phyloP scores from a whole-genome alignment of 139 green algal species.

The Haematococcus sp. region DNA sequence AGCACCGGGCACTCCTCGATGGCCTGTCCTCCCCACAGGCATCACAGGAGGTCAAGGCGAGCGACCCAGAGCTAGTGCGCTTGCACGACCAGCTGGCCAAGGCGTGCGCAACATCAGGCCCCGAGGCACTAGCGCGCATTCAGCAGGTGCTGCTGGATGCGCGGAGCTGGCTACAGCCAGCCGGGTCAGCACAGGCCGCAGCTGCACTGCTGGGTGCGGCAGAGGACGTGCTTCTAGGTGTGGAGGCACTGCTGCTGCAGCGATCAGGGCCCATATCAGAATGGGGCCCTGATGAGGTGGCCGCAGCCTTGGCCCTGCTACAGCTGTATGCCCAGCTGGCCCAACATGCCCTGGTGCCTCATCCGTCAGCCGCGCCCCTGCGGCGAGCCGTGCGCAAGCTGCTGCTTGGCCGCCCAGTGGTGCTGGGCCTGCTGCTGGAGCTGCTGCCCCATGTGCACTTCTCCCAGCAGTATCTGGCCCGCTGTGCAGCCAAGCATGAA shows the following conservation, averaged over 20 bases:
- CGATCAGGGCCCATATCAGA: slow-evolving; percentile 10
- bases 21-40: not conserved
- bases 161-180: no score
- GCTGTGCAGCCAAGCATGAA: no score
- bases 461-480: not conserved
- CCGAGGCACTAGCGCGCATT: no score
- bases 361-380: not conserved
- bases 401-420: not conserved
- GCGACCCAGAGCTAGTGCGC: not conserved
- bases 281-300: slow-evolving; percentile 15
- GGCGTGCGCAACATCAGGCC: not conserved
- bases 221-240: not conserved
- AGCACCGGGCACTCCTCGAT: not conserved
- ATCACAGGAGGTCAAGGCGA: not conserved
- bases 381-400: not conserved
- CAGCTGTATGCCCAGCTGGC: slow-evolving; percentile 16
- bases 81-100: slow-evolving; percentile 5
- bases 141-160: no score
- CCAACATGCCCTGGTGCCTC: not conserved
- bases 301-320: slow-evolving; percentile 16
- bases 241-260: slow-evolving; percentile 4
- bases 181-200: no score
- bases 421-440: slow-evolving; percentile 9
- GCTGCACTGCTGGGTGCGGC: no score
- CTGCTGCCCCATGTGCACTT: not conserved